Evolutionary conservation across 805 yeast genomes (phyloP).

Genomic region (Tetrapisispora nanseiensis): DNA sequence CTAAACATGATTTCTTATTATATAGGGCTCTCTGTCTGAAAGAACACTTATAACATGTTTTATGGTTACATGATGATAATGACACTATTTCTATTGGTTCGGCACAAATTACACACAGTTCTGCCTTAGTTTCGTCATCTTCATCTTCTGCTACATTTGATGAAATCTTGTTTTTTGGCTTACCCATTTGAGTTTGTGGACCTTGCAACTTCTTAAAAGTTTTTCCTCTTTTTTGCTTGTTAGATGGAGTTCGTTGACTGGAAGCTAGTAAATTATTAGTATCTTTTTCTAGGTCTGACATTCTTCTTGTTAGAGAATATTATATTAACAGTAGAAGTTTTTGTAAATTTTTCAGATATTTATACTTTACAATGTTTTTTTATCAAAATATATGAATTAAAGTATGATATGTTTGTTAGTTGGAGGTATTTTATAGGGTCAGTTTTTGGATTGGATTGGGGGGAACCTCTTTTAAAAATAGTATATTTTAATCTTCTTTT

Average conservation of each 20-base stretch:
- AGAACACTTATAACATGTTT: conserved; percentile 72
- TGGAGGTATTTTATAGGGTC: no score
- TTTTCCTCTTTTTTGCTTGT: not conserved
- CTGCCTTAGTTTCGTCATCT: conserved; percentile 32
- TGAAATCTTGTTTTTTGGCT: not conserved
- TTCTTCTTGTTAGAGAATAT: no score
- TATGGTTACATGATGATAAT: conserved; percentile 74
- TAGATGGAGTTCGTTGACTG: not conserved
- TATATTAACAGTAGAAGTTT: no score
- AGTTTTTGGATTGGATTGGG: no score
- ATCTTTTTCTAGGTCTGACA: not conserved
- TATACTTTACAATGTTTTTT: no score
- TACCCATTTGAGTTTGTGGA: conserved; percentile 7
- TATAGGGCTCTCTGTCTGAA: conserved; percentile 77
- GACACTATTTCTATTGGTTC: conserved; percentile 55
- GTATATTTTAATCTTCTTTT: no score
- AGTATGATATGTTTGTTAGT: no score
- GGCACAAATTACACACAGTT: conserved; percentile 77
- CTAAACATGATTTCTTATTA: conserved; percentile 62
- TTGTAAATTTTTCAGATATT: no score
- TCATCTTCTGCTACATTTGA: conserved; percentile 9
- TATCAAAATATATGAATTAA: no score
- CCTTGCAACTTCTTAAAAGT: conserved; percentile 17
- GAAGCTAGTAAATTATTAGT: no score
- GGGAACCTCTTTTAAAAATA: no score